Evolutionary conservation across 2,329 filamentous ascomycete species (phyloP), one percentile per base, ranked within the genome.

Genomic region (Davidsoniella eucalypti): DNA sequence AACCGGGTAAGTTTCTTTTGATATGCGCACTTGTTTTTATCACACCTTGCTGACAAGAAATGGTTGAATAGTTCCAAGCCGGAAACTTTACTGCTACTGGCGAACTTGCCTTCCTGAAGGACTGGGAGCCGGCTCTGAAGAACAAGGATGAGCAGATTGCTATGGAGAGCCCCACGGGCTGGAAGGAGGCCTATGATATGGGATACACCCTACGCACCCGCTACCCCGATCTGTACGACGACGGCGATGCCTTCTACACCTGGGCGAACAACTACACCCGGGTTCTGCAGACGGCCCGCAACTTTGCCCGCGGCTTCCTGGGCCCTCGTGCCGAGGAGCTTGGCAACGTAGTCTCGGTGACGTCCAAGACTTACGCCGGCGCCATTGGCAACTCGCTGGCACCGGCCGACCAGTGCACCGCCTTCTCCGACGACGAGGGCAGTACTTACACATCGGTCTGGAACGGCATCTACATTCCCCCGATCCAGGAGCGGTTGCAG

Each of bases 221-320:
- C 47, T 71, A 71, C 51, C 67, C 69, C 0, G 60, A 70, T 37
- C 66, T 82, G 16, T 74, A 75, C 55, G 56, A 59, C 1, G 66
- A 71, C 47, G 68, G 69, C 5, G 64, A 69, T 4, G 58, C 65
- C 7, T 80, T 82, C 56, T 65, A 71, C 7, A 70, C 79, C 5
- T 84, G 76, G 75, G 71, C 76, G 16, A 84, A 83, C 59, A 73
- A 78, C 56, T 82, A 82, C 60, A 71, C 74, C 5, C 70, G 76
- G 5, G 76, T 80, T 0, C 64, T 81, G 9, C 74, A 82, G 58
- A 78, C 76, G 2, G 77, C 77, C 1, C 66, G 73, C 47, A 67
- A 76, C 43, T 83, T 82, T 55, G 66, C 77, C 1, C 69, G 70
- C 29, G 78, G 78, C 6, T 82, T 75, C 57, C 60, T 82, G 0